phyloP scores from a whole-genome alignment of 257 asterid genomes.

The Echium plantagineum region DNA sequence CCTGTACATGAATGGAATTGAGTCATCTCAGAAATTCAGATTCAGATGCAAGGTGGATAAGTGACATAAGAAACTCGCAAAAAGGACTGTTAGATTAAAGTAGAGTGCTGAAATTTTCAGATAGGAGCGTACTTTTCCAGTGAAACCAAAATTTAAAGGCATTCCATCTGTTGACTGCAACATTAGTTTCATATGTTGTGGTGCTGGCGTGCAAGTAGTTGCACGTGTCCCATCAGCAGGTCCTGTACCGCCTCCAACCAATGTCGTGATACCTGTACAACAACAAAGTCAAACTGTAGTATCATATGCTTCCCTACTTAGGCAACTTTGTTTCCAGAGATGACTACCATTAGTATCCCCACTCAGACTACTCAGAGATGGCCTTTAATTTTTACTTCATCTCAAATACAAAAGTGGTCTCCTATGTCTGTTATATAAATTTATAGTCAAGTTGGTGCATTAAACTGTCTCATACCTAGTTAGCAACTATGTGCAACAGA shows the following conservation, averaged over 20 bases:
- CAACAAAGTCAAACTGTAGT: background rate
- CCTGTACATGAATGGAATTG: conserved; percentile 33
- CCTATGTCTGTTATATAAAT: too few species aligned
- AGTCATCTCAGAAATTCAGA: conserved; percentile 5
- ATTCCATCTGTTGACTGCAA: conserved; percentile 81
- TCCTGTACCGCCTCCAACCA: conserved; percentile 99
- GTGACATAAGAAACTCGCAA: background rate
- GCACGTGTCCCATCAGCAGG: conserved; percentile 97
- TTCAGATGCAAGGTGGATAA: background rate
- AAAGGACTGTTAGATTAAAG: background rate
- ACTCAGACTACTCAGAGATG: too few species aligned
- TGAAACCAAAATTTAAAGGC: conserved; percentile 94
- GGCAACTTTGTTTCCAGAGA: background rate
- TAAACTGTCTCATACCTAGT: background rate
- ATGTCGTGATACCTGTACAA: conserved; percentile 63
- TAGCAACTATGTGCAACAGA: background rate
- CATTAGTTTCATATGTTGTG: conserved; percentile 80
- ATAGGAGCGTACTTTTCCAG: conserved; percentile 60
- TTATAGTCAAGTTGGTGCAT: background rate
- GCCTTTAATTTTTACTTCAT: background rate
- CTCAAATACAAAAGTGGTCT: background rate
- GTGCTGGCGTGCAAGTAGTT: conserved; percentile 93
- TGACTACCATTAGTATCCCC: too few species aligned
- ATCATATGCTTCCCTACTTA: background rate
- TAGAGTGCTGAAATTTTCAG: background rate